Evolutionary conservation across 164 flowering plant species (phyloP), one percentile per base, ranked within the genome.

Genomic region (Amborella trichopoda): DNA sequence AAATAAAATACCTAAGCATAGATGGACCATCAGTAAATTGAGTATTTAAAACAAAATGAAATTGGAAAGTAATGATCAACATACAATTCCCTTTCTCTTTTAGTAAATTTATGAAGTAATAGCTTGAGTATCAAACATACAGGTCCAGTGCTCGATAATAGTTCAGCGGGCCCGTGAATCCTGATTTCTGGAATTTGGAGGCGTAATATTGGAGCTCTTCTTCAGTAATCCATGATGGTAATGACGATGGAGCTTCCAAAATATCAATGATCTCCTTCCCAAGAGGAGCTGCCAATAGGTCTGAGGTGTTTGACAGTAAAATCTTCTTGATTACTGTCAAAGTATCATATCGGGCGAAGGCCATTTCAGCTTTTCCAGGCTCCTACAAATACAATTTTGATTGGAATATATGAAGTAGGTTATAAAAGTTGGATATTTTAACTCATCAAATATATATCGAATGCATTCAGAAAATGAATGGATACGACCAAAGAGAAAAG

Each of bases 151-250:
- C 68, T 16, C 81, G 71, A 52, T 72, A 77, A 59, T 72, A 74
- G 54, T 74, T 80, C 30, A 76, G 40, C 11, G 67, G 62, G 1
- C 82, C 80, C 4, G 76, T 67, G 47, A 73, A 75, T 1, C 80
- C 81, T 3, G 80, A 55, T 23, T 69, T 67, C 27, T 58, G 52
- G 43, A 71, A 80, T 59, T 75, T 73, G 49, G 50, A 51, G 1
- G 75, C 77, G 26, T 48, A 72, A n/a, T 63, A 58, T 22, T 57
- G 54, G 3, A 80, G 53, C 3, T 76, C 78, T 36, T 76, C 75
- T 41, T 76, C 80, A 0, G 75, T 56, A 11, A 76, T 60, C 86
- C 82, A 79, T 17, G 60, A 3, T 2, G 82, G 80, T 34, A 73
- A 23, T 9, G 30, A 2, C 0, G 66, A 27, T 13, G 72, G 73